These are phyloP conservation scores for Pythium utonaiense DNA, from an alignment of 352 stramenopile species.

Conservation along the genomic window DNA sequence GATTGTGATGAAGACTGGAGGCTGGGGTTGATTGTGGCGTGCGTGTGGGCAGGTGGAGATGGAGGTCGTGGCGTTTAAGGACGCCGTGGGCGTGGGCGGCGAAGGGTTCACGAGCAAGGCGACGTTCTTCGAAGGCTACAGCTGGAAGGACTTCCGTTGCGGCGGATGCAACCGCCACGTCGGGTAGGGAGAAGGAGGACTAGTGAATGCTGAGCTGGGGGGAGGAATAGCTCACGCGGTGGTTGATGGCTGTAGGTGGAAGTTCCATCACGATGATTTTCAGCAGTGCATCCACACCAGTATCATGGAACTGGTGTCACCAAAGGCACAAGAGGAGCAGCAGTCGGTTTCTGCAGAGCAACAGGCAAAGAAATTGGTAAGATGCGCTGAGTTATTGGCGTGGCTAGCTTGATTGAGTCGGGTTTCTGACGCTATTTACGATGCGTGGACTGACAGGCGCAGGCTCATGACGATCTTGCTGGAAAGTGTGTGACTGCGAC, in stretches of 20 bases:
- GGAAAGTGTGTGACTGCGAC: slow-evolving; percentile 54
- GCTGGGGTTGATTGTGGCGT: background rate
- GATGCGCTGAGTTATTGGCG: background rate
- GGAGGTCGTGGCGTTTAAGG: slow-evolving; percentile 70
- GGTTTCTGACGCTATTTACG: background rate
- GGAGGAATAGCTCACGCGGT: background rate
- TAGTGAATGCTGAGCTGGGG: background rate
- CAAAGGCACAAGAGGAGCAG: slow-evolving; percentile 36
- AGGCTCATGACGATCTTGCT: slow-evolving; percentile 51
- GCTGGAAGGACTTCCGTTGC: slow-evolving; percentile 74
- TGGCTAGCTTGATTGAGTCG: background rate
- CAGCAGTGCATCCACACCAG: slow-evolving; percentile 66
- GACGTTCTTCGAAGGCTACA: slow-evolving; percentile 83
- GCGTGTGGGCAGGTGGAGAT: slow-evolving; percentile 51
- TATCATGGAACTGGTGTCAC: slow-evolving; percentile 46
- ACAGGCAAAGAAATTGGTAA: slow-evolving; percentile 19
- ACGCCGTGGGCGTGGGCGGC: slow-evolving; percentile 47
- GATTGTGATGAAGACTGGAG: background rate
- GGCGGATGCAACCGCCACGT: slow-evolving; percentile 71
- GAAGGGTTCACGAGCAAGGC: slow-evolving; percentile 68
- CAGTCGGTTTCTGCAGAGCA: slow-evolving; percentile 30
- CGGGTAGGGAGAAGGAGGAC: slow-evolving; percentile 31
- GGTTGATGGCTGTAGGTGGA: slow-evolving; percentile 42
- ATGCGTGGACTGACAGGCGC: slow-evolving; percentile 9
- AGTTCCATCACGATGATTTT: slow-evolving; percentile 78